A percentile compares a stretch with the other conserved stretches of the same genome.
These are phyloP conservation scores for Drosera capensis DNA, from an alignment of 148 eudicot genomes.

Conservation along the genomic window DNA sequence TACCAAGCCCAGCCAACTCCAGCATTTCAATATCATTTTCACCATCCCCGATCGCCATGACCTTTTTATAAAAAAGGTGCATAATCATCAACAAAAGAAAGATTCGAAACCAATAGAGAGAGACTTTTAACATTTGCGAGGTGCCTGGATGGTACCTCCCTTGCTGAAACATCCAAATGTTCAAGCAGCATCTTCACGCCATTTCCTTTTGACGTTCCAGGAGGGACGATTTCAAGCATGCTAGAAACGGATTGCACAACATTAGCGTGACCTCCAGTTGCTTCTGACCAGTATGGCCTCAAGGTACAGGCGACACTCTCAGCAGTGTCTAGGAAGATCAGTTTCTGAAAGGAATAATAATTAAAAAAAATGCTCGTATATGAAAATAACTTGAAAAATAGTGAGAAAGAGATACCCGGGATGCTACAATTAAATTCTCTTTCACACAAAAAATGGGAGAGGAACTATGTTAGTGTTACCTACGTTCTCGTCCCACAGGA, in stretches of 20 bases:
- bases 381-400: not conserved
- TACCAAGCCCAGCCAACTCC: slow-evolving; percentile 62
- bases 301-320: slow-evolving; percentile 54
- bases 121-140: not conserved
- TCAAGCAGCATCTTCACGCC: slow-evolving; percentile 70
- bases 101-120: not conserved
- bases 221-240: slow-evolving; percentile 88
- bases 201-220: slow-evolving; percentile 74
- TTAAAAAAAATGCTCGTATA: too few relatives aligned
- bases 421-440: too few relatives aligned
- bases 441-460: too few relatives aligned
- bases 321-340: slow-evolving; percentile 71
- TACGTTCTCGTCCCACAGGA: too few relatives aligned
- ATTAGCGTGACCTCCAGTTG: slow-evolving; percentile 50
- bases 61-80: slow-evolving; percentile 16
- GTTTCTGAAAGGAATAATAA: slow-evolving; percentile 35
- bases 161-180: slow-evolving; percentile 55
- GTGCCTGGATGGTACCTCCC: slow-evolving; percentile 30
- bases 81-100: not conserved
- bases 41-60: slow-evolving; percentile 93
- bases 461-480: too few relatives aligned
- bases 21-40: slow-evolving; percentile 97
- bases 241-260: slow-evolving; percentile 81
- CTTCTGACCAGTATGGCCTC: slow-evolving; percentile 84
- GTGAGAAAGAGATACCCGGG: too few relatives aligned